Base-by-base conservation (phyloP, 2,329 filamentous ascomycete genomes). In the Tolypocladium paradoxum region DNA sequence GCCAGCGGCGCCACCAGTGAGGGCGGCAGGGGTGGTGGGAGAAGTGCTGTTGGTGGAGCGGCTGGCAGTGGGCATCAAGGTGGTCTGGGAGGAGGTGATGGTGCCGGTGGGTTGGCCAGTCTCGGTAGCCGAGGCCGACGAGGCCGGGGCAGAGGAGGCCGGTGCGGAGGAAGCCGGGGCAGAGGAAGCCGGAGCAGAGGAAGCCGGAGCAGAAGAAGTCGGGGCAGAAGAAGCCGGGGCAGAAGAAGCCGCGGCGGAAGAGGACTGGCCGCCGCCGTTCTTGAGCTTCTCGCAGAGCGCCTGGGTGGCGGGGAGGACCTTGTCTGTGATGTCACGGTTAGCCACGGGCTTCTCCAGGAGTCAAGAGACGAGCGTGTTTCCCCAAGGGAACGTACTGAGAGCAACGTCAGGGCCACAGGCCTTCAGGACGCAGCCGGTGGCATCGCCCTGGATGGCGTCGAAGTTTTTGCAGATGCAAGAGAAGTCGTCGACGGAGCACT, bases 1-100 rank as follows among this genome's bases (percentile, higher is more conserved):
- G 50, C 58, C 60, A 51, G 64, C 65, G 51, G 67, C 68, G 50
- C 60, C 67, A 55, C 55, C 63, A 52, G 61, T 61, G 53, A 61
- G 60, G 53, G 52, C 31, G 48, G 54, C 40, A 29, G 48, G 36
- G 35, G 54, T 49, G 49, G 49, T n/a, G 48, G 54, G 48, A 20
- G 31, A 35, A 52, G 58, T 61, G 53, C 53, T 54, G 57, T 60
- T 62, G 51, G 49, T 29, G 37, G 50, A 35, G 38, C 52, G 40
- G 29, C 53, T 52, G 52, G 48, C 54, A 46, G 49, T 53, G 57
- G 60, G 51, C 40, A 35, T 38, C 35, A 49, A 11, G 35, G 52
- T 49, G 55, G 56, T 49, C 37, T 53, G 51, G 55, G 53, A 49
- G 40, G 53, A 55, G 40, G 56, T 55, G 48, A 53, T 38, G 31